Evolutionary conservation across 148 eudicot species (phyloP).

Genomic region (Rheum nobile): DNA sequence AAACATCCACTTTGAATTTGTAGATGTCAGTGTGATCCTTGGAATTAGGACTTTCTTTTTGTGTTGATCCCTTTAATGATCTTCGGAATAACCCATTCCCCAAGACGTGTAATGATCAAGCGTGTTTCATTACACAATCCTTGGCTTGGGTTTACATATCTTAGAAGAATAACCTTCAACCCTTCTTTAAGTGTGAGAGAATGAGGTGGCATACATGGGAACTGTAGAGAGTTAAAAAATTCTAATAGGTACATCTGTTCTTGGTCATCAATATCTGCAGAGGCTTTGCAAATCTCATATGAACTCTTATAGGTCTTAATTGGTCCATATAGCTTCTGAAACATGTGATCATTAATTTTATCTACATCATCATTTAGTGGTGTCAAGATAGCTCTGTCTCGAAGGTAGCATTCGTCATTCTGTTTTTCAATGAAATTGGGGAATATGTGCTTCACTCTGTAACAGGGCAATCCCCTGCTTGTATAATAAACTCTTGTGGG

Average conservation of each 20-base stretch:
- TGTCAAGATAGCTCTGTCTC: not conserved
- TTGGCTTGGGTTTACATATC: not conserved
- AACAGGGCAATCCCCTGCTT: not conserved
- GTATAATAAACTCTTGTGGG: too few species aligned
- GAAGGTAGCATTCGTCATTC: not conserved
- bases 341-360: not conserved
- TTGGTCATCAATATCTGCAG: too few species aligned
- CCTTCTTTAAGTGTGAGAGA: not conserved
- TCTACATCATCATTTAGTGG: not conserved
- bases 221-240: not conserved
- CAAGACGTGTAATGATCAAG: not conserved
- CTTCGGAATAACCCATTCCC: not conserved
- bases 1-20: not conserved
- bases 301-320: not conserved
- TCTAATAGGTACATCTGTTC: conserved; percentile 2
- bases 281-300: not conserved
- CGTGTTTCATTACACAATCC: conserved; percentile 1
- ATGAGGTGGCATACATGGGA: not conserved
- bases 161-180: not conserved
- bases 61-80: not conserved
- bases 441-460: not conserved
- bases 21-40: not conserved
- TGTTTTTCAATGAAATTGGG: not conserved
- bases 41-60: not conserved
- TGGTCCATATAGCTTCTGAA: not conserved